Base-by-base conservation (phyloP, 257 asterid species). In the Striga asiatica region DNA sequence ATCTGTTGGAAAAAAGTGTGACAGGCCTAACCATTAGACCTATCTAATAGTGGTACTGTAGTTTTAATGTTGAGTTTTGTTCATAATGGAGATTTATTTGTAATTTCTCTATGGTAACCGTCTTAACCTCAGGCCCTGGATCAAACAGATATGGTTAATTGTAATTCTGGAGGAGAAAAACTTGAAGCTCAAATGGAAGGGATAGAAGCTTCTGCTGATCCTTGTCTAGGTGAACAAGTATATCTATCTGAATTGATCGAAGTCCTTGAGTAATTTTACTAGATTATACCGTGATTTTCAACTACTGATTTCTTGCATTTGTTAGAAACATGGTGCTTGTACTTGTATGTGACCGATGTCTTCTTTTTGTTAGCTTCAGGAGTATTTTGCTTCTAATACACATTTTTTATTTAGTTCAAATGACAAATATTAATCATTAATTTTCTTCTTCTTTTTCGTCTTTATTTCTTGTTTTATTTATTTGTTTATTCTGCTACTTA, bases 221-320 rank as follows among this genome's bases (percentile, higher is more conserved):
- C 66, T 38, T 31, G 66, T 25, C 50, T 58, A 61, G 93, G 94
- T 80, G 57, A 82, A 60, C 42, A 31, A 49, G 61, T 53, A 62
- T 50, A 38, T 38, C n/a, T 42, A 41, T n/a, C n/a, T n/a, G n/a
- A 19, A 14, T 43, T 68, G 6, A 31, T 38, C 28, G 43, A 9
- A 48, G 28, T 41, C 60, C 5, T 22, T 16, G 11, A 34, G 2
- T 39, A 11, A 0, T 56, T 48, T 22, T 31, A 16, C 35, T 8
- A 6, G 53, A 52, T 28, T 19, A 35, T 34, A 27, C 21, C 18
- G 8, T 10, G 5, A 6, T 42, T 41, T 8, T 41, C 16, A 21
- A 19, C 43, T 11, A 3, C 43, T 10, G 16, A 13, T 8, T 41
- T 41, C 47, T 18, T 20, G 8, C 14, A n/a, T 39, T 39, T 39